phyloP scores from a whole-genome alignment of 139 green algal species.

The Chlorella sp. region DNA sequence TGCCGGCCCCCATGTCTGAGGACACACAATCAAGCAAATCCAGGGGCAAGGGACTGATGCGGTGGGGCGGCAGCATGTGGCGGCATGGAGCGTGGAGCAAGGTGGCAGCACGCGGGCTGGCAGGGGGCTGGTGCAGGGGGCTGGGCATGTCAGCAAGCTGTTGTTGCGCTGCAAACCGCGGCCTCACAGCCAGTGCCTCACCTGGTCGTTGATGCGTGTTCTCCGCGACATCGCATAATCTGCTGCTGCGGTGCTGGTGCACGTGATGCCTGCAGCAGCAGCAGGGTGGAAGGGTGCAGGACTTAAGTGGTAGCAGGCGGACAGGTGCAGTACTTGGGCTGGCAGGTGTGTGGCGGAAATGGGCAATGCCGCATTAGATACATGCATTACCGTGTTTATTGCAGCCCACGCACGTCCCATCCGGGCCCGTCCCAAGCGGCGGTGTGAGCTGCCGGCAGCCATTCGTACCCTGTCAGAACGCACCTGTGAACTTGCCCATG shows the following conservation, averaged over 20 bases:
- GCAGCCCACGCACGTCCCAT: too few species aligned
- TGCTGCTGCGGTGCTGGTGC: constrained; percentile 52
- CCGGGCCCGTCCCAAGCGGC: too few species aligned
- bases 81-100: too few species aligned
- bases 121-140: neutral
- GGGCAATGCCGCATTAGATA: too few species aligned
- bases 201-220: constrained; percentile 43
- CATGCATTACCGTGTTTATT: too few species aligned
- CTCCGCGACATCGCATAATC: constrained; percentile 23
- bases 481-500: constrained; percentile 88
- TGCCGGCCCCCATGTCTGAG: too few species aligned
- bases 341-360: too few species aligned
- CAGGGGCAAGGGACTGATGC: too few species aligned
- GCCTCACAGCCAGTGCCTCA: neutral
- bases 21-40: too few species aligned
- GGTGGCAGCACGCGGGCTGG: neutral
- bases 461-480: neutral
- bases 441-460: neutral
- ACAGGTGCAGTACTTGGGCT: too few species aligned
- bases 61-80: too few species aligned
- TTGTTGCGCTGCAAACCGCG: neutral
- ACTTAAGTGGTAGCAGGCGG: neutral
- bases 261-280: constrained; percentile 53
- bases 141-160: neutral
- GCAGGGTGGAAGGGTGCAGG: neutral